Evolutionary conservation across 2,329 filamentous ascomycete species (phyloP), one percentile per base, ranked within the genome.

Genomic region (Scytalidium sp.): DNA sequence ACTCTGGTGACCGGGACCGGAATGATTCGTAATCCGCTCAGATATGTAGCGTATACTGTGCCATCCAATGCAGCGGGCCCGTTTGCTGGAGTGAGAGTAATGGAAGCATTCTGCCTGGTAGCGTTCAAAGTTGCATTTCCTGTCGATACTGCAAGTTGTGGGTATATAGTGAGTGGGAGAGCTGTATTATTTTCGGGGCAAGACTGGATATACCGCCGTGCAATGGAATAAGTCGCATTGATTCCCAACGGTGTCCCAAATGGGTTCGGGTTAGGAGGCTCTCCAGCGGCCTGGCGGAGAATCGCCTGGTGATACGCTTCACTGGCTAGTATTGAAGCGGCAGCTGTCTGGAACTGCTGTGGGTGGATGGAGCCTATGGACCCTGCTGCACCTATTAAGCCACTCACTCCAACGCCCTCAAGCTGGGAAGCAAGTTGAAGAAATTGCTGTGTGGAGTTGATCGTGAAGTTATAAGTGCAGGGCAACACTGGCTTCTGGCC

Each of bases 231-330:
- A 43, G 87, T 81, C 53, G 78, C 70, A 63, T 84, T 78, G 57
- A 79, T 71, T 54, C 69, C 67, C 29, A 87, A 71, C 0, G 83
- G 80, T 20, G 77, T 74, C 49, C 85, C 84, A 50, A 84, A 84
- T 9, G 83, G 67, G 55, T 81, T 75, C 1, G 83, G 70, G 59
- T 80, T 83, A 3, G 83, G 80, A 7, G 67, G 66, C 56, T 81
- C 64, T 45, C 71, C 67, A 19, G 75, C 65, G 11, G 70, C 70
- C 29, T 69, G 66, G 46, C 84, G 80, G 50, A 85, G 68, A 66
- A 82, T 83, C 2, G 84, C 71, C 8, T 79, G 78, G 69, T 88
- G 84, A n/a, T 84, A 76, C 32, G 84, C 77, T 61, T 87, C 84
- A 43, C 85, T 79, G 36, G 80, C 81, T 29, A 88, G 70, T 60